Percentiles rank a stretch among this genome's conserved stretches.
phyloP scores from a whole-genome alignment of 495 filamentous ascomycete species.

The Penicillium paxilli region DNA sequence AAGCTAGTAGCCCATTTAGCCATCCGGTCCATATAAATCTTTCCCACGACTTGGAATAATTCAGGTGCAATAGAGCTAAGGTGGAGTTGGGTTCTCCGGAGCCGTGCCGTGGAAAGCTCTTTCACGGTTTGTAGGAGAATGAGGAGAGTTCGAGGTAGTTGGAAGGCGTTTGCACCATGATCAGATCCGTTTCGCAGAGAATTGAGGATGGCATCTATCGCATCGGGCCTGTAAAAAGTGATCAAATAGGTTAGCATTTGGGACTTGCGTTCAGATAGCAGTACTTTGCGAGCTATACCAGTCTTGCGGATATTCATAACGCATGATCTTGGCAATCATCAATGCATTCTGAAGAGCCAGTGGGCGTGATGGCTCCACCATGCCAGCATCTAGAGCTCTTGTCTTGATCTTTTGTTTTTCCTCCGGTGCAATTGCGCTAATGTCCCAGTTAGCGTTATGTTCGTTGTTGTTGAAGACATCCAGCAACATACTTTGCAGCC shows the following conservation, averaged over 20 bases:
- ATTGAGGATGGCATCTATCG: slow-evolving; percentile 54
- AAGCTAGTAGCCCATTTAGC: slow-evolving; percentile 68
- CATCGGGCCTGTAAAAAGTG: slow-evolving; percentile 45
- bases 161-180: slow-evolving; percentile 45
- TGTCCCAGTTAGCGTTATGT: slow-evolving; percentile 16
- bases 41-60: slow-evolving; percentile 71
- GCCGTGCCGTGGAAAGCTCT: slow-evolving; percentile 77
- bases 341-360: slow-evolving; percentile 86
- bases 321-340: slow-evolving; percentile 80
- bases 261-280: too few species aligned
- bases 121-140: slow-evolving; percentile 85
- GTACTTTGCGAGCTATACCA: slow-evolving; percentile 50
- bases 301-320: slow-evolving; percentile 83
- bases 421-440: slow-evolving; percentile 67
- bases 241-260: slow-evolving; percentile 4
- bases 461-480: not conserved
- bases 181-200: slow-evolving; percentile 55
- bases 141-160: slow-evolving; percentile 69
- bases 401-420: slow-evolving; percentile 75
- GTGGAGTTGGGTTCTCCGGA: slow-evolving; percentile 66
- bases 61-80: slow-evolving; percentile 77
- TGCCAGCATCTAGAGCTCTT: slow-evolving; percentile 67
- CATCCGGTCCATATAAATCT: slow-evolving; percentile 74
- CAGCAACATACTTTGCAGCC: slow-evolving; percentile 53
- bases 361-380: slow-evolving; percentile 69